These are phyloP conservation scores for Huntiella omanensis DNA, from an alignment of 2,329 filamentous ascomycete species.

Conservation along the genomic window DNA sequence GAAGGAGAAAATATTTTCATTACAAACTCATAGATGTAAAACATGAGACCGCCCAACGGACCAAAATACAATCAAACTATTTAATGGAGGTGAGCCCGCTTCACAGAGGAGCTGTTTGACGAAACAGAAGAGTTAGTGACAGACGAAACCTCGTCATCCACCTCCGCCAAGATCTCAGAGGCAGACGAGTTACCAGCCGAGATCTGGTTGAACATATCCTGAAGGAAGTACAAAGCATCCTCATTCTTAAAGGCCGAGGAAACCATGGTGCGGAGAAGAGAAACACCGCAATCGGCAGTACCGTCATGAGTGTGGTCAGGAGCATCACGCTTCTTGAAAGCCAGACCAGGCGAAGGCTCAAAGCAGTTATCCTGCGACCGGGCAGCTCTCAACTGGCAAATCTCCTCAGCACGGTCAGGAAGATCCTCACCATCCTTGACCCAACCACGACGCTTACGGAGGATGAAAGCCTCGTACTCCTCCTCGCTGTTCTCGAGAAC, in stretches of 20 bases:
- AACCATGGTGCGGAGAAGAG: slow-evolving; percentile 13
- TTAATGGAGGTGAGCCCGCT: not conserved
- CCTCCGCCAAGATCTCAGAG: not conserved
- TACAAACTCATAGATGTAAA: too few relatives aligned
- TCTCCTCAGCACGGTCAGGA: slow-evolving; percentile 22
- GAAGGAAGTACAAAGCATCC: slow-evolving; percentile 8
- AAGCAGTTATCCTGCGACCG: slow-evolving; percentile 34
- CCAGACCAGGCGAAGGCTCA: slow-evolving; percentile 19
- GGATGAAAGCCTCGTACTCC: slow-evolving; percentile 28
- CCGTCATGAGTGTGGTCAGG: slow-evolving; percentile 10
- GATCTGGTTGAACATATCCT: slow-evolving; percentile 3
- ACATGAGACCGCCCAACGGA: too few relatives aligned
- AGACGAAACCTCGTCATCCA: not conserved
- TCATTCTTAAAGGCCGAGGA: slow-evolving; percentile 3
- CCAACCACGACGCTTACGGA: slow-evolving; percentile 29
- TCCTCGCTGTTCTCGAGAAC: slow-evolving; percentile 24
- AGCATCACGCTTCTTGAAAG: slow-evolving; percentile 17
- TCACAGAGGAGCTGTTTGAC: not conserved
- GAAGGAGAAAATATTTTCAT: too few relatives aligned
- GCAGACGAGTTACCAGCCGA: slow-evolving; percentile 2
- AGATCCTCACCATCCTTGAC: slow-evolving; percentile 19
- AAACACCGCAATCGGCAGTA: slow-evolving; percentile 15
- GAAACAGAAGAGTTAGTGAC: not conserved
- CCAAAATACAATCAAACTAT: not conserved
- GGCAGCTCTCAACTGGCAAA: slow-evolving; percentile 33